phyloP scores from a whole-genome alignment of 805 yeast genomes.

The Hanseniaspora mollemarum region DNA sequence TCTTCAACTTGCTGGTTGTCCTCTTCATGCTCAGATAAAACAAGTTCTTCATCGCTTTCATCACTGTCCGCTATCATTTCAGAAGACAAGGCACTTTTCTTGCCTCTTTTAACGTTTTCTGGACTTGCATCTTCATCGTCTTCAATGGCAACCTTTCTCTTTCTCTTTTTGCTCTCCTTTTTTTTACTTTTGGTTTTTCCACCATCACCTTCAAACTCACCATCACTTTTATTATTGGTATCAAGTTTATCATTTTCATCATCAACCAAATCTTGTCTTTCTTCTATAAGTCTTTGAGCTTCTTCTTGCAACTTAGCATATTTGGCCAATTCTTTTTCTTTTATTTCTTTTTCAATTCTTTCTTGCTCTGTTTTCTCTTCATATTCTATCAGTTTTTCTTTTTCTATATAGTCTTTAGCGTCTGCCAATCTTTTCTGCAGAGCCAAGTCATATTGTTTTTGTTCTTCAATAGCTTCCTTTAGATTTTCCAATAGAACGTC shows the following conservation, averaged over 20 bases:
- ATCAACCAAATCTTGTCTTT: slow-evolving; percentile 36
- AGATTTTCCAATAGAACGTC: slow-evolving; percentile 63
- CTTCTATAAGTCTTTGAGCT: slow-evolving; percentile 46
- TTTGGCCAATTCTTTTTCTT: slow-evolving; percentile 43
- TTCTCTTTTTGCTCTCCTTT: slow-evolving; percentile 27
- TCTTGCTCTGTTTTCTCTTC: slow-evolving; percentile 33
- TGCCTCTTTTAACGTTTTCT: slow-evolving; percentile 24
- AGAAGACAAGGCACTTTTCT: slow-evolving; percentile 27
- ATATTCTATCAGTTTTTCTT: slow-evolving; percentile 37
- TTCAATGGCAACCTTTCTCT: slow-evolving; percentile 36
- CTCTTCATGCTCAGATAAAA: slow-evolving; percentile 18
- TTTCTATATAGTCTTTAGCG: slow-evolving; percentile 53
- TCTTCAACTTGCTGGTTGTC: slow-evolving; percentile 18
- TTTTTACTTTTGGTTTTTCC: slow-evolving; percentile 25
- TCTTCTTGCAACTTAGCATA: slow-evolving; percentile 43
- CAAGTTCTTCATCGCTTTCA: slow-evolving; percentile 21
- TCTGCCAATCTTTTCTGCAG: slow-evolving; percentile 53
- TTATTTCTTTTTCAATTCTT: slow-evolving; percentile 36
- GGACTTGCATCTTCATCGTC: slow-evolving; percentile 30
- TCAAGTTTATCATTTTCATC: slow-evolving; percentile 35
- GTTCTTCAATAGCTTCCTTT: slow-evolving; percentile 59
- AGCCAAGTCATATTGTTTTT: slow-evolving; percentile 50
- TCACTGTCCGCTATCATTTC: slow-evolving; percentile 38
- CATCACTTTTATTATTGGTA: slow-evolving; percentile 31
- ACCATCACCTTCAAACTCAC: slow-evolving; percentile 25